phyloP scores from a whole-genome alignment of 352 stramenopile species.

The Phytophthora ramorum region DNA sequence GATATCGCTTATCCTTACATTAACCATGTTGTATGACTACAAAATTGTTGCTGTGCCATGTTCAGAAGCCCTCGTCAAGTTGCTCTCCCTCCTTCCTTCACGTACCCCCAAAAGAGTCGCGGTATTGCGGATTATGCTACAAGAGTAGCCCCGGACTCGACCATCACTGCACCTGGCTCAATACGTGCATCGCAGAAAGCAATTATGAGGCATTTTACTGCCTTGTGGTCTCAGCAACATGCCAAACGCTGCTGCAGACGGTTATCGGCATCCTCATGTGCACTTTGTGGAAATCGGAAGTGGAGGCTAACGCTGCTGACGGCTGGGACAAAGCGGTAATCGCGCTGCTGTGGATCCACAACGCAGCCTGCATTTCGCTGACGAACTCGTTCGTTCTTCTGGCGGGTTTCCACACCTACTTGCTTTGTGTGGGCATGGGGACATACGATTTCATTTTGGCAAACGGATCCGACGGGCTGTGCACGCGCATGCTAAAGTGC shows the following conservation, averaged over 20 bases:
- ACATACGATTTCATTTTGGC: conserved; percentile 89
- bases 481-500: conserved; percentile 80
- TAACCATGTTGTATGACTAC: not conserved
- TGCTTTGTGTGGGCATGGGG: conserved; percentile 69
- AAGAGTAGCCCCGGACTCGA: conserved; percentile 85
- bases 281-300: conserved; percentile 70
- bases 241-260: conserved; percentile 67
- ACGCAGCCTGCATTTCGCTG: conserved; percentile 61
- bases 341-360: conserved; percentile 80
- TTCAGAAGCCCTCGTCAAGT: conserved; percentile 41
- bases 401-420: conserved; percentile 80
- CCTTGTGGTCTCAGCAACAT: conserved; percentile 66
- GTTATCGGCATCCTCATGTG: conserved; percentile 80
- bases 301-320: conserved; percentile 44
- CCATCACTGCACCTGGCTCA: conserved; percentile 90
- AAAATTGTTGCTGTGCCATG: not conserved
- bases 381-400: conserved; percentile 76
- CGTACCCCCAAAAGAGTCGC: conserved; percentile 64
- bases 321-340: conserved; percentile 57
- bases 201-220: conserved; percentile 90
- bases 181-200: conserved; percentile 85
- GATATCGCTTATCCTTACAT: not conserved
- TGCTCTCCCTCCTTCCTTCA: conserved; percentile 46
- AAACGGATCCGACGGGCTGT: conserved; percentile 78
- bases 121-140: conserved; percentile 86